phyloP scores from a whole-genome alignment of 2,329 filamentous ascomycete genomes.

The Colletotrichum sp. region DNA sequence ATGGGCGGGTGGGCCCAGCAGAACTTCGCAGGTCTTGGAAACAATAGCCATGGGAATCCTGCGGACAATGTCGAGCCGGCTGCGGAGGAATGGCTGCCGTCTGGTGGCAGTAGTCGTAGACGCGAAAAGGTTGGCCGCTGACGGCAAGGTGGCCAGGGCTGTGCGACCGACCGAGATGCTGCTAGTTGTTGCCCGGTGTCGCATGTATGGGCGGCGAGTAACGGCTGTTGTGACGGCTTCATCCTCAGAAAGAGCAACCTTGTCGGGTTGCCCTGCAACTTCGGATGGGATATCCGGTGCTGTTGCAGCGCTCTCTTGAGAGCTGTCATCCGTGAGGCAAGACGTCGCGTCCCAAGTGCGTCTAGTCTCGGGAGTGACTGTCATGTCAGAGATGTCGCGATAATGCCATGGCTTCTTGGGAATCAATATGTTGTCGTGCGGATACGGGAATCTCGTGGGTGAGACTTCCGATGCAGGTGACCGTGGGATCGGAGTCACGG shows the following conservation, averaged over 20 bases:
- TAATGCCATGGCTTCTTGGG: constrained; percentile 33
- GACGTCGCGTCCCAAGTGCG: constrained; percentile 33
- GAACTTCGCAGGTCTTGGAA: constrained; percentile 76
- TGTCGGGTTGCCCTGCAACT: constrained; percentile 3
- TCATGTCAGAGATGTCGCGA: constrained; percentile 36
- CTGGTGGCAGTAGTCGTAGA: constrained; percentile 39
- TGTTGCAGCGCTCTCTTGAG: constrained; percentile 29
- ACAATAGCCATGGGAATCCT: constrained; percentile 69
- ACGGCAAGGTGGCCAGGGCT: constrained; percentile 70
- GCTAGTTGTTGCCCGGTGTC: constrained; percentile 59
- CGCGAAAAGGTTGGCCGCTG: constrained; percentile 69
- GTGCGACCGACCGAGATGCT: constrained; percentile 57
- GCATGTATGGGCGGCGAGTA: constrained; percentile 44
- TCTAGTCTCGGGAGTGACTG: constrained; percentile 35
- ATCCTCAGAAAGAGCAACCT: constrained; percentile 1
- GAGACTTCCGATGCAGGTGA: constrained; percentile 47
- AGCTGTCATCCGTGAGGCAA: constrained; percentile 28
- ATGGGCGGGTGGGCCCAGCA: constrained; percentile 81
- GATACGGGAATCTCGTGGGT: constrained; percentile 38
- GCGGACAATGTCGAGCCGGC: constrained; percentile 48
- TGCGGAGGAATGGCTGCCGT: constrained; percentile 36
- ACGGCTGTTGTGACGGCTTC: constrained; percentile 26
- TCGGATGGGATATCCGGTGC: constrained; percentile 22
- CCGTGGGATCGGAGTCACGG: constrained; percentile 45
- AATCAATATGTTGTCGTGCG: constrained; percentile 43